Evolutionary conservation across 2,329 filamentous ascomycete species (phyloP).

Genomic region (Fusarium sp.): DNA sequence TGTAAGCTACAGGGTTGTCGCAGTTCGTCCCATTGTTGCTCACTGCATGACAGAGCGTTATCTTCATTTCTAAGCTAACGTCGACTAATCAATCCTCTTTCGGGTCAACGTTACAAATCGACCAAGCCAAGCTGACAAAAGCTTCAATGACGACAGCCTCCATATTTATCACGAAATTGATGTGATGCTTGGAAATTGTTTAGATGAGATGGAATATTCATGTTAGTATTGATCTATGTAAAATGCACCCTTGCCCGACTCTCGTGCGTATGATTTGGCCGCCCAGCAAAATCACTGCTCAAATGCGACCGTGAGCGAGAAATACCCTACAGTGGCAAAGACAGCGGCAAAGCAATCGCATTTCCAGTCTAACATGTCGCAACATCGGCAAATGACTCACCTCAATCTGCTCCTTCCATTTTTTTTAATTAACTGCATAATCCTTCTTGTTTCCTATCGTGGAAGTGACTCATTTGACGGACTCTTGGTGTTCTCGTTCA

Average conservation of each 20-base stretch:
- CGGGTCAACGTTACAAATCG: slow-evolving; percentile 16
- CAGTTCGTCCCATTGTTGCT: background rate
- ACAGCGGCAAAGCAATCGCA: background rate
- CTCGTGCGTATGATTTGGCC: accelerated
- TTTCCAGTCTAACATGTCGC: background rate
- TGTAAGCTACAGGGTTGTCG: background rate
- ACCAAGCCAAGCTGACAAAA: slow-evolving; percentile 19
- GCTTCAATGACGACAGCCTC: slow-evolving; percentile 1
- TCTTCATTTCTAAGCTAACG: slow-evolving; percentile 27
- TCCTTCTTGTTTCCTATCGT: background rate
- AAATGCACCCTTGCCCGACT: accelerated
- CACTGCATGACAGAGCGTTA: background rate
- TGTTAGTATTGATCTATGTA: background rate
- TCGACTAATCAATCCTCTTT: slow-evolving; percentile 1
- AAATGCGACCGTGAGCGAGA: too few relatives aligned
- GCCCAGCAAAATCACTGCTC: too few relatives aligned
- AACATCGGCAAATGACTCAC: slow-evolving; percentile 11
- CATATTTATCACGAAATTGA: background rate
- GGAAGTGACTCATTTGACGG: slow-evolving; percentile 6
- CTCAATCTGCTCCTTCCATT: background rate
- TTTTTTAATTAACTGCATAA: background rate
- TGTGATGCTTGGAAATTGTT: background rate
- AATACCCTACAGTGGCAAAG: background rate
- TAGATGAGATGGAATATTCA: background rate
- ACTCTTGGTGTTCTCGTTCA: background rate